Evolutionary conservation across 2,329 filamentous ascomycete species (phyloP), one percentile per base, ranked within the genome.

Genomic region (Cladophialophora yegresii): DNA sequence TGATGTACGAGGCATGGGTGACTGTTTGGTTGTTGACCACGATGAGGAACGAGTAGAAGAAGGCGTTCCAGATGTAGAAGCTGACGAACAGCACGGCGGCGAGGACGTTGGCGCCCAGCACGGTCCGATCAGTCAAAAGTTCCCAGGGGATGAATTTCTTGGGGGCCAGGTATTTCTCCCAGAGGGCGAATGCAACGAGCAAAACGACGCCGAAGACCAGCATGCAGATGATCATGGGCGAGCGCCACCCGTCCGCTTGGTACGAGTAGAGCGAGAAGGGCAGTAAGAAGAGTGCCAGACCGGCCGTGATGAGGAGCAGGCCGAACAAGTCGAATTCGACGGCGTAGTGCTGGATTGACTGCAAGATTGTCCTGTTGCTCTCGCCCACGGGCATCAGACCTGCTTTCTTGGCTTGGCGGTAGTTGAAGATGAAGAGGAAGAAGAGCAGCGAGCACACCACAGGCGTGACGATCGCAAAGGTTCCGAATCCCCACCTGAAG

Each of bases 251-350:
- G 71, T n/a, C 75, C 64, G 8, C 71, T 63, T 51, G 78, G 74
- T 58, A 72, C 74, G 26, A 70, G 62, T 65, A 78, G 76, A 90
- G 79, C 33, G 77, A 85, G 75, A 90, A 87, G 0, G 87, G 84
- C n/a, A 90, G 80, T 8, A 90, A 79, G 73, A 90, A 84, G 2
- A 90, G 76, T 1, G 84, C 80, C 71, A 88, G 83, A 0, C 85
- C 87, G 1, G 77, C 79, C 16, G 82, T 80, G 57, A 89, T 77
- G 1, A 89, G 77, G 30, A 89, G 62, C 26, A 88, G 77, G 16
- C 88, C 87, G 40, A 87, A 83, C 54, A 77, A 76, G 64, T 76
- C 87, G 63, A 89, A 86, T 69, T 89, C 82, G 43, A 83, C 75
- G 45, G 79, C 72, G 73, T 87, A 87, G 73, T 83, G 76, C 53